These are phyloP conservation scores for Trichoderma gracile DNA, from an alignment of 2,329 filamentous ascomycete genomes.

Conservation along the genomic window DNA sequence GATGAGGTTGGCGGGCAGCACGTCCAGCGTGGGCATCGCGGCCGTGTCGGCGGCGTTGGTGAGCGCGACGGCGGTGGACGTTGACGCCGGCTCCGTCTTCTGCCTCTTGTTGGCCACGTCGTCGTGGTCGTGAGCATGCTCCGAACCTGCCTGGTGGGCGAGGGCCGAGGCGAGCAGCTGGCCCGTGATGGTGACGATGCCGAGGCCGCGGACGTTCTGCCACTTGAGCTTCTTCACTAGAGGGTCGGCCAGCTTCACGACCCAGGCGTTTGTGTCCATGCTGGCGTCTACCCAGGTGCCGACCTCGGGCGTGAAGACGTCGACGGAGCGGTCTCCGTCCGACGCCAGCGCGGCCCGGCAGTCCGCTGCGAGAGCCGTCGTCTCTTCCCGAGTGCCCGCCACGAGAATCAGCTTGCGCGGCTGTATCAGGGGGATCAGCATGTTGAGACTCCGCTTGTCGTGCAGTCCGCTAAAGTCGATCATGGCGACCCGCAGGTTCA, in stretches of 20 bases:
- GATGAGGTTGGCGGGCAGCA: slow-evolving; percentile 60
- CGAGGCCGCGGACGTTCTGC: slow-evolving; percentile 88
- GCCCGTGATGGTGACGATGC: slow-evolving; percentile 90
- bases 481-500: slow-evolving; percentile 77
- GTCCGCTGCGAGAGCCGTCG: slow-evolving; percentile 72
- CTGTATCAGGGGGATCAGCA: slow-evolving; percentile 90
- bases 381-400: slow-evolving; percentile 77
- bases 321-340: slow-evolving; percentile 54
- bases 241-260: slow-evolving; percentile 81
- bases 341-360: slow-evolving; percentile 67
- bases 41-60: slow-evolving; percentile 30
- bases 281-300: slow-evolving; percentile 81
- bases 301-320: slow-evolving; percentile 80
- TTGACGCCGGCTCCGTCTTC: slow-evolving; percentile 44
- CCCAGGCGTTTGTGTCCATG: slow-evolving; percentile 97
- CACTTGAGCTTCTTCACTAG: slow-evolving; percentile 87
- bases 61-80: slow-evolving; percentile 34
- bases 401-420: slow-evolving; percentile 94
- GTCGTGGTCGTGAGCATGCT: slow-evolving; percentile 46
- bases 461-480: slow-evolving; percentile 92
- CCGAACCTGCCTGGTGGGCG: slow-evolving; percentile 46
- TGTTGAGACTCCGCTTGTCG: slow-evolving; percentile 89
- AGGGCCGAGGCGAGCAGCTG: slow-evolving; percentile 50
- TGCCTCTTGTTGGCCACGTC: slow-evolving; percentile 51
- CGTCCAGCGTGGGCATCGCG: slow-evolving; percentile 53